A percentile compares a stretch with the other conserved stretches of the same genome.
Evolutionary conservation across 345 rosid species (phyloP).

Genomic region (Pistacia integerrima): DNA sequence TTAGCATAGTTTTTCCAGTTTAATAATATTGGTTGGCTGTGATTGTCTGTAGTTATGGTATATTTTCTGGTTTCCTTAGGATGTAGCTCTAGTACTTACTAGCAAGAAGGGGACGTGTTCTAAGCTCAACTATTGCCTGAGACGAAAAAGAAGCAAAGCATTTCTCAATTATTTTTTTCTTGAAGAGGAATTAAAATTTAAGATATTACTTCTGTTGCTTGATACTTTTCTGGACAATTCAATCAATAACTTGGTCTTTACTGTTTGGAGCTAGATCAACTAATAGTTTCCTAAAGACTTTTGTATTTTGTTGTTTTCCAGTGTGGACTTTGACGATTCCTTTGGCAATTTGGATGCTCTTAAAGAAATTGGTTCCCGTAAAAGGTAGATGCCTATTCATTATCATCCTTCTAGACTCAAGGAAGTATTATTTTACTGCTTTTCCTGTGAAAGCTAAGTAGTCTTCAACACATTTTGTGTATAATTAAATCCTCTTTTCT

Average conservation of each 20-base stretch:
- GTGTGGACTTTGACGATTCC: conserved; percentile 38
- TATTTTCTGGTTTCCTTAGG: neutral
- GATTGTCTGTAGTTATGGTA: neutral
- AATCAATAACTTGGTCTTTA: neutral
- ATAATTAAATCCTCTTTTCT: neutral
- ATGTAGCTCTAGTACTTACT: neutral
- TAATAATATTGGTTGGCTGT: neutral
- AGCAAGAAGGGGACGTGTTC: neutral
- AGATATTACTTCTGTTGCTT: neutral
- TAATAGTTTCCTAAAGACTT: neutral
- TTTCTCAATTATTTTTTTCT: neutral
- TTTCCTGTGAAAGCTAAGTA: neutral
- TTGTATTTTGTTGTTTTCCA: conserved; percentile 15
- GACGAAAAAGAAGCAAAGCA: neutral
- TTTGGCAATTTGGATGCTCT: conserved; percentile 32
- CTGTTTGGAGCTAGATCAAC: neutral
- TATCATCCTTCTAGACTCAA: neutral
- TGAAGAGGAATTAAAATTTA: neutral
- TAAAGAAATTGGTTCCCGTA: conserved; percentile 35
- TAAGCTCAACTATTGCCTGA: neutral
- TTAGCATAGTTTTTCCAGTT: neutral
- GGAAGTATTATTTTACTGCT: neutral
- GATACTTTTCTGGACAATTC: neutral
- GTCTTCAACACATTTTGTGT: neutral
- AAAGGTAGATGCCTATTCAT: conserved; percentile 30